Base-by-base conservation (phyloP, 2,329 filamentous ascomycete genomes). In the Beauveria medogensis region DNA sequence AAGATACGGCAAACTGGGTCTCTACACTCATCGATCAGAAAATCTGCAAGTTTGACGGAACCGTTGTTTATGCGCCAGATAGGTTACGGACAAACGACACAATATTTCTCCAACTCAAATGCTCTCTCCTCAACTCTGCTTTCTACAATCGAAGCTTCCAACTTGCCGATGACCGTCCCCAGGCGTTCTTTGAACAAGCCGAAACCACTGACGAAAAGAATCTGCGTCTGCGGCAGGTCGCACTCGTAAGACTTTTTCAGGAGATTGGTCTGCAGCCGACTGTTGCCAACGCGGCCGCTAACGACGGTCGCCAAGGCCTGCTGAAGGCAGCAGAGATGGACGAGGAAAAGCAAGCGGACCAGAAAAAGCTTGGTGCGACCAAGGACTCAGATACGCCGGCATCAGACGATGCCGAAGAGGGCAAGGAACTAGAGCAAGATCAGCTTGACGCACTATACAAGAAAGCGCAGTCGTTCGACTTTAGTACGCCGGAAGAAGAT, bases 401-500 rank as follows among this genome's bases (percentile, higher is more conserved):
- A 1, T 77, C 80, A 5, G 90, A 88, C 10, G 90, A 89, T 52
- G 79, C 80, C 0, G 92, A 97, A 66, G 92, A 97, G 41, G 92
- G 92, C 2, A 83, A 92, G 67, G 92, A 97, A 73, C 81, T 99
- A 0, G 92, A 97, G 70, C 91, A 97, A 72, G 92, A 96, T 67
- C 94, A 99, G 71, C 86, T 99, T 3, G 94, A 99, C 71, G 86
- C 90, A 0, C 76, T 99, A 1, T 99, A 99, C 74, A 91, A 89
- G 69, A 99, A 99, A 70, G 94, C 94, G 0, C 94, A 99, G 70
- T 92, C 91, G 0, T 97, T 97, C 68, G 94, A 99, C 72, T 97
- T 99, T 69, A 85, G 86, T 70, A 97, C 92, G 0, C 92, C 92
- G 2, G 87, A 91, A 71, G 87, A 91, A 10, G 88, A 96, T 67